A percentile compares a stretch with the other conserved stretches of the same genome.
Conservation (phyloP, 345 rosid species). For the Brassica incana region DNA sequence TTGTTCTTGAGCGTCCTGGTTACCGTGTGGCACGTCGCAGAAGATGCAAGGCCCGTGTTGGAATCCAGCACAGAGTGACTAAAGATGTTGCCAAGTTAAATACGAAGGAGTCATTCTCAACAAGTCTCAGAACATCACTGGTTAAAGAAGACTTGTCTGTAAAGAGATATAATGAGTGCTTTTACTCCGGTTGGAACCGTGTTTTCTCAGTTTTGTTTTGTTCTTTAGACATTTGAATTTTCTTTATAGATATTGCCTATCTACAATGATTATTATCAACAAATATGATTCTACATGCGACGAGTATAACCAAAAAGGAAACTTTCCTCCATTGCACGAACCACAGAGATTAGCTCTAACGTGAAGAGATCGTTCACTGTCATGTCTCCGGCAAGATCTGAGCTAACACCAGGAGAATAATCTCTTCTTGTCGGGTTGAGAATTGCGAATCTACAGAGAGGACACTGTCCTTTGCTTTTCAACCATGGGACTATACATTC, state of each 20-base stretch:
- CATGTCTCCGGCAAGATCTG: neutral
- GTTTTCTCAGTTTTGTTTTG: constrained; percentile 20
- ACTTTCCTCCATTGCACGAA: constrained; percentile 53
- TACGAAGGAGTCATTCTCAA: constrained; percentile 67
- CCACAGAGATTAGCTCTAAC: constrained; percentile 42
- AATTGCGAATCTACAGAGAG: constrained; percentile 61
- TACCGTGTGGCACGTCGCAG: too few species aligned
- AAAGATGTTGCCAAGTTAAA: constrained; percentile 60
- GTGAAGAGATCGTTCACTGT: constrained; percentile 33
- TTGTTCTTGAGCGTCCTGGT: constrained; percentile 64
- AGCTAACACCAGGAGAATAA: neutral
- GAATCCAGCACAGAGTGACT: constrained; percentile 57
- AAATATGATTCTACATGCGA: constrained; percentile 4
- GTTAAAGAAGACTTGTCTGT: too few species aligned
- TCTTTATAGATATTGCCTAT: constrained; percentile 12
- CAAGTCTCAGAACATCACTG: constrained; percentile 47
- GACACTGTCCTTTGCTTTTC: constrained; percentile 64
- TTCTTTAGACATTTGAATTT: constrained; percentile 12
- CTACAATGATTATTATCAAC: neutral
- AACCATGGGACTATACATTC: constrained; percentile 82
- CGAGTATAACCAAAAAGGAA: constrained; percentile 28
- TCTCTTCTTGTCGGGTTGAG: constrained; percentile 32
- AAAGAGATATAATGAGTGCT: too few species aligned
- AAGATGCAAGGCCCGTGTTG: constrained; percentile 59
- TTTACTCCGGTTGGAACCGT: too few species aligned